Evolutionary conservation across 176 grass and related monocot species (phyloP).

Genomic region (Guadua angustifolia): DNA sequence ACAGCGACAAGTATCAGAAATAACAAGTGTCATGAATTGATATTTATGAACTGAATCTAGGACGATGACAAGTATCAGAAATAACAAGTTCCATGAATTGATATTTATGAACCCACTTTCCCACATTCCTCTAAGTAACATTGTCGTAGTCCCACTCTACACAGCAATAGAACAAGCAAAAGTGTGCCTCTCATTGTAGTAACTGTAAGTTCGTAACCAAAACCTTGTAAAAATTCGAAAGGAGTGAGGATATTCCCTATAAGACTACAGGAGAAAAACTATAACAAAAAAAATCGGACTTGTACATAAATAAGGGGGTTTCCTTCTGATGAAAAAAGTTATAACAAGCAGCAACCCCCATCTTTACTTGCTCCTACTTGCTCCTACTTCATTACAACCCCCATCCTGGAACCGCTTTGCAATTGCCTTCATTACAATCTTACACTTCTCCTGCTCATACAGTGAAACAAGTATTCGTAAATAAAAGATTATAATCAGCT

Average conservation of each 20-base stretch:
- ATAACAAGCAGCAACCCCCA: not conserved
- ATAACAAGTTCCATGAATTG: too few relatives aligned
- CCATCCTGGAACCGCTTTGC: too few relatives aligned
- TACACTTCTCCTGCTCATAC: too few relatives aligned
- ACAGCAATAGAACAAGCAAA: not conserved
- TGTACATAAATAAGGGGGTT: not conserved
- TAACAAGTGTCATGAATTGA: not conserved
- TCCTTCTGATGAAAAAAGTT: not conserved
- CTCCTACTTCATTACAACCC: too few relatives aligned
- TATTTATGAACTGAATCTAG: not conserved
- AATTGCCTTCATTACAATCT: too few relatives aligned
- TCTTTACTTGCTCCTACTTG: slow-evolving; percentile 7
- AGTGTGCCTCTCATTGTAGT: too few relatives aligned
- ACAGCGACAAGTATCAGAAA: not conserved
- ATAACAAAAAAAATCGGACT: not conserved
- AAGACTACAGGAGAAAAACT: not conserved
- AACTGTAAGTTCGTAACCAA: too few relatives aligned
- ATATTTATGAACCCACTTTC: not conserved
- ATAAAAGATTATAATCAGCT: too few relatives aligned
- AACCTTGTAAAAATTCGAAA: too few relatives aligned
- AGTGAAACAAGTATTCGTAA: too few relatives aligned
- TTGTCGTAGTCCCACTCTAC: not conserved
- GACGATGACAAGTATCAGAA: too few relatives aligned
- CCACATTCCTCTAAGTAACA: not conserved
- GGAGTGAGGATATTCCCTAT: not conserved